phyloP scores from a whole-genome alignment of 352 stramenopile species.

The Paralagenidium karlingii region DNA sequence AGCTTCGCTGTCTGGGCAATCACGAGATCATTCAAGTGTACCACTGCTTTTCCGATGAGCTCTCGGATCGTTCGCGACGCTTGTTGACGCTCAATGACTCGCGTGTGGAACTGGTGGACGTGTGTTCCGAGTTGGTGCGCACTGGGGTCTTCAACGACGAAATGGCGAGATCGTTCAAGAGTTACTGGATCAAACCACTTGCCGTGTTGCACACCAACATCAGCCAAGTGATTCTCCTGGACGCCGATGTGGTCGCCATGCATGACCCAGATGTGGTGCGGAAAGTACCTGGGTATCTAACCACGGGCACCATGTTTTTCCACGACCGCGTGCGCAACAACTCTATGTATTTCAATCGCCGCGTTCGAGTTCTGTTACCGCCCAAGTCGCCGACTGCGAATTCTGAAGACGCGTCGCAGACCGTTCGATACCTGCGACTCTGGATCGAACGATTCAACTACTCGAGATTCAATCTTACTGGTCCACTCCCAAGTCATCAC shows the following conservation, averaged over 20 bases:
- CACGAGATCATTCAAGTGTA: conserved; percentile 35
- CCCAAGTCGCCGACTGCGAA: background rate
- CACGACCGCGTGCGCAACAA: conserved; percentile 2
- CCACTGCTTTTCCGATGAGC: conserved; percentile 25
- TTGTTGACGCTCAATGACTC: conserved; percentile 18
- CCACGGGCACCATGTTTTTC: conserved; percentile 9
- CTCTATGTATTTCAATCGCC: conserved; percentile 3
- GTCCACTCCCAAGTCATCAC: conserved; percentile 5
- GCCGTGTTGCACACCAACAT: conserved; percentile 30
- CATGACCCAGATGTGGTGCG: conserved; percentile 16
- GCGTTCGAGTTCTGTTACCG: background rate
- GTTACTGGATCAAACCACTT: conserved; percentile 11
- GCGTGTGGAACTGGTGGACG: conserved; percentile 28
- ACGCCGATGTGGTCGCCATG: conserved; percentile 25
- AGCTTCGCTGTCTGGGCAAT: conserved; percentile 35
- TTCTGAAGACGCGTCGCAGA: too few species aligned
- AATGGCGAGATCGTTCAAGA: conserved; percentile 8
- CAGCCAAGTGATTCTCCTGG: conserved; percentile 31
- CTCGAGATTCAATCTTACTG: conserved; percentile 1
- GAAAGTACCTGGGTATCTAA: conserved; percentile 5
- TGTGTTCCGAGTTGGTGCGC: conserved; percentile 16
- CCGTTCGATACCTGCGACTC: background rate
- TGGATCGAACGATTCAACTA: conserved; percentile 7
- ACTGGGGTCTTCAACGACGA: conserved; percentile 1
- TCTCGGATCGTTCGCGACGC: conserved; percentile 16